Conservation (phyloP, 768 basidiomycete species). For the Rhizopogon sp. region DNA sequence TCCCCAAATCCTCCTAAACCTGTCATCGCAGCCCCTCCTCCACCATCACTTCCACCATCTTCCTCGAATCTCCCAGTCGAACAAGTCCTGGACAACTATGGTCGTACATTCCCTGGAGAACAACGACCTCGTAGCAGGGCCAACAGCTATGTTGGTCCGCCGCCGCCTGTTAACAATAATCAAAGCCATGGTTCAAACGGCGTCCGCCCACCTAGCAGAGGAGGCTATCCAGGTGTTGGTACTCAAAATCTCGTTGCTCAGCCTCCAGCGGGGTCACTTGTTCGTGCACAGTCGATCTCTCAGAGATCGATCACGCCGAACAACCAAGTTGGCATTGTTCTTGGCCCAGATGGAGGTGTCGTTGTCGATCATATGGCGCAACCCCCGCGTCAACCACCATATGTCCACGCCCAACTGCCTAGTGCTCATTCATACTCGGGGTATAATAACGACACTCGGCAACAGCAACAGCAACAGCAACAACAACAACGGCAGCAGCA, state of each 20-base stretch:
- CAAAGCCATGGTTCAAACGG: constrained; percentile 35
- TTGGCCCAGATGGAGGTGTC: constrained; percentile 79
- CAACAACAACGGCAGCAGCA: constrained; percentile 31
- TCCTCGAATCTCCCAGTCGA: constrained; percentile 56
- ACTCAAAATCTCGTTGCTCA: constrained; percentile 63
- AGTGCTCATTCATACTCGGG: constrained; percentile 13
- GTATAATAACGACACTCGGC: constrained; percentile 20
- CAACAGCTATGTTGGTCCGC: constrained; percentile 39
- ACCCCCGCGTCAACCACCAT: constrained; percentile 19
- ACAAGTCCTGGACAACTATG: constrained; percentile 71
- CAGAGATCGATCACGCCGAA: constrained; percentile 62
- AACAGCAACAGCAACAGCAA: constrained; percentile 34
- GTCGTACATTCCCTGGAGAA: constrained; percentile 87
- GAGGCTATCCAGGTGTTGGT: constrained; percentile 80
- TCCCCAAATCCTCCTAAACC: constrained; percentile 75
- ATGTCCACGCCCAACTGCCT: neutral
- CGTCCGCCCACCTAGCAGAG: constrained; percentile 50
- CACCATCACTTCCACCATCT: constrained; percentile 27
- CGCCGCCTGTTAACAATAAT: constrained; percentile 22
- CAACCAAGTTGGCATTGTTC: constrained; percentile 75
- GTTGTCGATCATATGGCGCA: constrained; percentile 74
- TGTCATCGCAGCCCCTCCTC: constrained; percentile 68
- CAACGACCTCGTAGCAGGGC: constrained; percentile 53
- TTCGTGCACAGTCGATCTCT: constrained; percentile 22
- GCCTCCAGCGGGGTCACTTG: constrained; percentile 30